Base-by-base conservation (phyloP, 1,284 basidiomycete genomes). In the Gastroboletus turbinatus region DNA sequence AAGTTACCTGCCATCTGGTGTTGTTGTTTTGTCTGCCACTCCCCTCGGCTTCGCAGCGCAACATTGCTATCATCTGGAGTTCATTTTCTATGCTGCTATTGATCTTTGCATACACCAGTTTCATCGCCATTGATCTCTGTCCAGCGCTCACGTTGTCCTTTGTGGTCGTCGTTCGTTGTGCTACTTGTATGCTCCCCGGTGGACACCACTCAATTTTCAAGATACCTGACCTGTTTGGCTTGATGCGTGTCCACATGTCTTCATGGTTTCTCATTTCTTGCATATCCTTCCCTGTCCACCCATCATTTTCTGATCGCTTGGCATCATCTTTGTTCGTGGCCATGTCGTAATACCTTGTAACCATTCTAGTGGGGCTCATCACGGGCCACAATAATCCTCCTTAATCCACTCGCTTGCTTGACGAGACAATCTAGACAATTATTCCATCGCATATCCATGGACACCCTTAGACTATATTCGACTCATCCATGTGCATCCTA, bases 71-170 rank as follows among this genome's bases (percentile, higher is more conserved):
- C 44, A 27, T 54, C 25, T 51, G 61, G 53, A 60, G 27, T 55
- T 21, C 53, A 58, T 57, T 49, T 66, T 59, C 21, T 65, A 44
- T 62, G 59, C 46, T 66, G 68, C 64, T 67, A 27, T 63, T 36
- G 62, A 67, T 67, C 64, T 60, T 53, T 55, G 53, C 60, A 49
- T 61, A 39, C 48, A 43, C 52, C 40, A 10, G 35, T 62, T 36
- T 48, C 29, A 52, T 65, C 47, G 50, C 56, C 51, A 57, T 57
- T n/a, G 64, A 58, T 63, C 38, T 59, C 38, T 57, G 53, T 54
- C 48, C 44, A 50, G 61, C 57, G 50, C 36, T 58, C 33, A 61
- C 42, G 40, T 53, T 57, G 56, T 54, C 27, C 21, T 21, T 53
- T 39, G 52, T 30, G 52, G 42, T 60, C 21, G 55, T 57, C 46